Evolutionary conservation across 2,329 filamentous ascomycete genomes (phyloP), one percentile per base, ranked within the genome.

Genomic region (Neopestalotiopsis clavispora): DNA sequence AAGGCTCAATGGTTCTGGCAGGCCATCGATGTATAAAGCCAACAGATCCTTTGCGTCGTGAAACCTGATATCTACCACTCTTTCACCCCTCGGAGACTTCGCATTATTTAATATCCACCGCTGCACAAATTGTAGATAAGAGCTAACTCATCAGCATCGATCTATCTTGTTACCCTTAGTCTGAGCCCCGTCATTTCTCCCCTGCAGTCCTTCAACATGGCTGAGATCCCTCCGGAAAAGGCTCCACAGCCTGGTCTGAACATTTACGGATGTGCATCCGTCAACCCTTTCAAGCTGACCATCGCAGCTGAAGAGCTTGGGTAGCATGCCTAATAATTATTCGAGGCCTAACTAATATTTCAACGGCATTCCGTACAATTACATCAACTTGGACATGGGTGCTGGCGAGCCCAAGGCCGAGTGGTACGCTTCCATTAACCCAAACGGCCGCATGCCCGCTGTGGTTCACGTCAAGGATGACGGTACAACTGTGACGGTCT

Each of bases 381-480:
- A 70, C 32, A 66, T 75, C 65, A 67, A 30, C 62, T 10, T 75
- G 52, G 70, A 75, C 32, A 69, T 74, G 38, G 32, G 2, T 9
- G 30, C 64, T 38, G 69, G 71, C 17, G 73, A 75, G n/a, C 14
- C 65, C 12, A 23, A 70, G 17, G 45, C 71, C 30, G 69, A 74
- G 10, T 76, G 73, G 75, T 75, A 61, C 64, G 38, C 45, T 30
- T 65, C 70, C 49, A 73, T 75, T 65, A 75, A 76, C 60, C 75
- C 74, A 5, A 75, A 76, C 61, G 71, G 74, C 32, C 66, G 67
- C 10, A 61, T 74, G n/a, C 74, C 74, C 4, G 74, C 74, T 30
- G 68, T 77, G 62, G 69, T 74, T 4, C 74, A 77, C 62, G 68
- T 73, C 34, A 72, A 73, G 34, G 72, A 73, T 4, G 73, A 75